Evolutionary conservation across 1,139 yeast genomes (phyloP).

Genomic region (Saccharomyces hybrid): DNA sequence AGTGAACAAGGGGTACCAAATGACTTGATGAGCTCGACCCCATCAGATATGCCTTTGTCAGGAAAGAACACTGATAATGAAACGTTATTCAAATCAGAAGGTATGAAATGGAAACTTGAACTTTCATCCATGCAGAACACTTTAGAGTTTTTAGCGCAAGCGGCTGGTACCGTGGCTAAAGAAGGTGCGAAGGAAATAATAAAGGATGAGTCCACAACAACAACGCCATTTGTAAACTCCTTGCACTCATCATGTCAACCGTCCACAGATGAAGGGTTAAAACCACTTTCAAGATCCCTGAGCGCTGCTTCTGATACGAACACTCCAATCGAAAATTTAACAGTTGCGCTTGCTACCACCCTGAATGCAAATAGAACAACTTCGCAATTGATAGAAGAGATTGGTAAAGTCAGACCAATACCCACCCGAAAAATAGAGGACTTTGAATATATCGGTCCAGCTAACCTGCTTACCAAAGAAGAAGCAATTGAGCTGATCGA

Average conservation of each 20-base stretch:
- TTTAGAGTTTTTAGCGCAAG: conserved; percentile 61
- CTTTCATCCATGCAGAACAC: conserved; percentile 54
- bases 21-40: not conserved
- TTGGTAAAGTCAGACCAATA: conserved; percentile 44
- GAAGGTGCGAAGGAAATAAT: conserved; percentile 61
- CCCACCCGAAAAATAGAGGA: conserved; percentile 1
- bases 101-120: conserved; percentile 32
- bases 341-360: conserved; percentile 20
- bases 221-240: not conserved
- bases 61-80: not conserved
- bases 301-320: not conserved
- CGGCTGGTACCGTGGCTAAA: conserved; percentile 62
- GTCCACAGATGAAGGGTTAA: conserved; percentile 40
- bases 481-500: conserved; percentile 62
- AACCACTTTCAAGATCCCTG: not conserved
- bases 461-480: conserved; percentile 52
- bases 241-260: conserved; percentile 32
- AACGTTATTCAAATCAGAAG: not conserved
- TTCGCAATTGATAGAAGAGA: conserved; percentile 44
- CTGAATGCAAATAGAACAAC: conserved; percentile 18
- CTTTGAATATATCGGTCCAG: conserved; percentile 56
- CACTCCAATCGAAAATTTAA: conserved; percentile 9
- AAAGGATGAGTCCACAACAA: conserved; percentile 38
- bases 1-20: not conserved
- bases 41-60: not conserved